Evolutionary conservation across 140 eudicot species (phyloP), one percentile per base, ranked within the genome.

Genomic region (Stevia rebaudiana): DNA sequence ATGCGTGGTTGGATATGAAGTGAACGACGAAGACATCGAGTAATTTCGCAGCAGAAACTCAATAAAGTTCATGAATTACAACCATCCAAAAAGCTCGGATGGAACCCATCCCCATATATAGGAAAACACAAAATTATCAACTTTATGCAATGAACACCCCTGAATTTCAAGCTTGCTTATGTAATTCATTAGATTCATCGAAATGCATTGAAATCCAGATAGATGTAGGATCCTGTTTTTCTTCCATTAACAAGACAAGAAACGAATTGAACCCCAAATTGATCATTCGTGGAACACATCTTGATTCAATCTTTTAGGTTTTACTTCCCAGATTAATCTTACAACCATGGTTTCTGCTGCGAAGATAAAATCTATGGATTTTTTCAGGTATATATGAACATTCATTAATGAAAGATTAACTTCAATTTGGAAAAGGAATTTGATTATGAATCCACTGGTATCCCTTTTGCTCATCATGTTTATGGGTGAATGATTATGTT

Each of bases 351-450:
- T 84, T 66, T 82, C 94, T 55, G 22, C 75, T 5, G 76, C 66
- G 46, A 86, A 78, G 85, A 70, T 90, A 80, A 90, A 79, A 84
- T 87, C 97, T 48, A 78, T 90, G 1, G 95, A 90, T 82, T 90
- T 86, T 57, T 90, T 86, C 90, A 81, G 97, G 95, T 89, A 21
- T 21, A 22, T 49, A 2, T 31, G 53, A 4, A 9, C n/a, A 63
- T 40, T 12, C 40, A 28, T 54, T 21, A 23, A 15, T 44, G 8
- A 44, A n/a, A 13, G 16, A 11, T 42, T 3, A 42, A 3, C 0
- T 42, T 42, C 16, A 13, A n/a, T 42, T 42, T 63, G 16, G 35
- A 40, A 13, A 1, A 11, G 16, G 63, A 5, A 8, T 28, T 28
- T 28, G 33, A 2, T 28, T 28, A 28, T 28, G 33, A 28, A 28